Evolutionary conservation across 2,329 filamentous ascomycete genomes (phyloP), one percentile per base, ranked within the genome.

Genomic region (Clonostachys byssicola): DNA sequence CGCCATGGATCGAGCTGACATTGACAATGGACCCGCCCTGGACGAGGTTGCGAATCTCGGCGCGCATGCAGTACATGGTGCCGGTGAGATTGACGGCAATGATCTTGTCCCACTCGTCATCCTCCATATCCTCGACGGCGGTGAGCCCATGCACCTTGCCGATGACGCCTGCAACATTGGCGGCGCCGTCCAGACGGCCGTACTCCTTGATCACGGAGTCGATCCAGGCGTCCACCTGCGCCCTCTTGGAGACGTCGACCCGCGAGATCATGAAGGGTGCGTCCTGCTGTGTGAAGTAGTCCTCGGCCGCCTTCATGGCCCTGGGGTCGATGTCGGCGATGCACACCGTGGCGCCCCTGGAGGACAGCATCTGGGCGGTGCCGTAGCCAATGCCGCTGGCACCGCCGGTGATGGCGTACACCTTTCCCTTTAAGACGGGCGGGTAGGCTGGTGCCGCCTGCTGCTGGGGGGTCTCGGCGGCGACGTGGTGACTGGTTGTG

Each of bases 11-110:
- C 36, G 72, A 78, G n/a, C 72, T 68, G 30, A 75, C 67, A 56
- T 79, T 82, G 48, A 83, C 79, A 55, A 83, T 81, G 51, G 77
- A 78, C 1, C 77, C 77, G 2, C 73, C 71, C n/a, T 72, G 63
- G 2, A 65, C 65, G 43, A 81, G 69, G 39, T 68, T 67, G 36
- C 58, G 58, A 40, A 74, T 61, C 57, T 71, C 57, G 9, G 70
- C 70, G 35, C 72, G 64, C 52, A 76, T 51, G 52, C 72, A 75
- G 55, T 74, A 73, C 71, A 75, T 75, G 40, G 65, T 68, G 3
- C 73, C 72, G 3, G 71, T 75, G 43, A 75, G 57, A 50, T 76
- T 76, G 44, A 75, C 65, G 6, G 60, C 62, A 16, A 77, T 69
- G 42, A 72, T 72, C 45, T 60, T 65, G 44, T 73, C 56, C 72